A percentile compares a stretch with the other conserved stretches of the same genome.
phyloP scores from a whole-genome alignment of 1,139 yeast genomes.

The Wickerhamiella infanticola region DNA sequence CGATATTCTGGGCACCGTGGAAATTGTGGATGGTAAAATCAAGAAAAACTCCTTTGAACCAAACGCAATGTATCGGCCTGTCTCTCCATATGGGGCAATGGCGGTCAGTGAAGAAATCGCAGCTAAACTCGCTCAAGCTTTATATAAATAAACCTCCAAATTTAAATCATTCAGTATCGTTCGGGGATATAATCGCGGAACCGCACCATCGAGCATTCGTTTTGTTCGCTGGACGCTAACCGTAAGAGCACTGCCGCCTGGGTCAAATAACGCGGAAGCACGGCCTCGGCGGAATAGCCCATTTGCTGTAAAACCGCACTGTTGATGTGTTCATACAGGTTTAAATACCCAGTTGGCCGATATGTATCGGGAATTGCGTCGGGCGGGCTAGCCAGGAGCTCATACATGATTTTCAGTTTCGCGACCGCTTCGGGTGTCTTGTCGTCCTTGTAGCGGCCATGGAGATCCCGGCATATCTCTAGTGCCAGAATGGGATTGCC shows the following conservation, averaged over 20 bases:
- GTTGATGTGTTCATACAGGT: neutral
- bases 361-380: slow-evolving; percentile 22
- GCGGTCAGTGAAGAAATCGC: slow-evolving; percentile 41
- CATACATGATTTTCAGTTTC: slow-evolving; percentile 30
- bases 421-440: slow-evolving; percentile 20
- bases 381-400: slow-evolving; percentile 38
- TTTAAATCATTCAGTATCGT: slow-evolving; percentile 12
- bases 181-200: neutral
- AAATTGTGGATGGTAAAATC: slow-evolving; percentile 39
- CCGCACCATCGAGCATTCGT: slow-evolving; percentile 23
- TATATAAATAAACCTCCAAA: neutral
- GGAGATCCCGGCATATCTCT: slow-evolving; percentile 33
- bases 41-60: slow-evolving; percentile 40
- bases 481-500: slow-evolving; percentile 27
- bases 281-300: slow-evolving; percentile 15
- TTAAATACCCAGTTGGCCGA: slow-evolving; percentile 16
- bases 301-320: neutral
- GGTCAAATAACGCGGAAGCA: slow-evolving; percentile 29
- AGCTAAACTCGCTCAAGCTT: slow-evolving; percentile 25
- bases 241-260: slow-evolving; percentile 27
- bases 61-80: slow-evolving; percentile 44
- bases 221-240: slow-evolving; percentile 25
- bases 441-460: slow-evolving; percentile 25
- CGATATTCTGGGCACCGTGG: slow-evolving; percentile 56
- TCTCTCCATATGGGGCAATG: slow-evolving; percentile 41